A percentile compares a stretch with the other conserved stretches of the same genome.
These are phyloP conservation scores for Euphorbia tirucalli DNA, from an alignment of 345 rosid genomes.

Conservation along the genomic window DNA sequence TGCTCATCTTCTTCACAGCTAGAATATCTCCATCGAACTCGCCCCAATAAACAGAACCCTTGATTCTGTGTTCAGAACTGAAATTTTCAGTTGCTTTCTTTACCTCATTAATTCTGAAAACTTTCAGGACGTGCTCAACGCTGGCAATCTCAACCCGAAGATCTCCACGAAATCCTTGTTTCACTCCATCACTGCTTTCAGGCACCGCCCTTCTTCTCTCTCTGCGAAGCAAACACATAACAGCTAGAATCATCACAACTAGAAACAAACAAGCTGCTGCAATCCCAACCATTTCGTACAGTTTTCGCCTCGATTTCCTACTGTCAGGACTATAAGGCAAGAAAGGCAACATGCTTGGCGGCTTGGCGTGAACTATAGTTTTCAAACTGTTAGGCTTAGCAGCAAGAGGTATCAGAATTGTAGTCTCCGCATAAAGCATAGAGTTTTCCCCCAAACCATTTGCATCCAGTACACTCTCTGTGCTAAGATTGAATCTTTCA, in stretches of 20 bases:
- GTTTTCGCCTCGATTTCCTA: slow-evolving; percentile 20
- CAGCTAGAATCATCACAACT: slow-evolving; percentile 16
- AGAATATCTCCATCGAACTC: slow-evolving; percentile 35
- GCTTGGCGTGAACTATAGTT: slow-evolving; percentile 24
- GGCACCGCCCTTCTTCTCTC: slow-evolving; percentile 19
- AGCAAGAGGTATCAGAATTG: slow-evolving; percentile 43
- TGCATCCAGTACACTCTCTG: slow-evolving; percentile 28
- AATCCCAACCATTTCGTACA: slow-evolving; percentile 27
- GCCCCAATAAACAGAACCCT: slow-evolving; percentile 41
- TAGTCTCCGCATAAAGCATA: slow-evolving; percentile 37
- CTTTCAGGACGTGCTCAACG: slow-evolving; percentile 33
- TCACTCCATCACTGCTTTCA: neutral
- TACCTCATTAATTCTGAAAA: slow-evolving; percentile 30
- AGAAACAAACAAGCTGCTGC: slow-evolving; percentile 36
- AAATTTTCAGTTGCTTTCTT: slow-evolving; percentile 42
- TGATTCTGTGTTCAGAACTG: slow-evolving; percentile 34
- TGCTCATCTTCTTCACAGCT: slow-evolving; percentile 35
- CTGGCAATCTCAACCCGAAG: slow-evolving; percentile 43
- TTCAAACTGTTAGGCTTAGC: slow-evolving; percentile 38
- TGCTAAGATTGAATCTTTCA: slow-evolving; percentile 36
- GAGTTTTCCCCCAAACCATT: slow-evolving; percentile 33
- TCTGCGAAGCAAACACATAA: slow-evolving; percentile 15
- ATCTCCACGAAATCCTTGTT: slow-evolving; percentile 24
- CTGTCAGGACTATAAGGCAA: slow-evolving; percentile 18
- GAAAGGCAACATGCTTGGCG: slow-evolving; percentile 13